Evolutionary conservation across 2,329 filamentous ascomycete species (phyloP).

Genomic region (Parascedosporium putredinis): DNA sequence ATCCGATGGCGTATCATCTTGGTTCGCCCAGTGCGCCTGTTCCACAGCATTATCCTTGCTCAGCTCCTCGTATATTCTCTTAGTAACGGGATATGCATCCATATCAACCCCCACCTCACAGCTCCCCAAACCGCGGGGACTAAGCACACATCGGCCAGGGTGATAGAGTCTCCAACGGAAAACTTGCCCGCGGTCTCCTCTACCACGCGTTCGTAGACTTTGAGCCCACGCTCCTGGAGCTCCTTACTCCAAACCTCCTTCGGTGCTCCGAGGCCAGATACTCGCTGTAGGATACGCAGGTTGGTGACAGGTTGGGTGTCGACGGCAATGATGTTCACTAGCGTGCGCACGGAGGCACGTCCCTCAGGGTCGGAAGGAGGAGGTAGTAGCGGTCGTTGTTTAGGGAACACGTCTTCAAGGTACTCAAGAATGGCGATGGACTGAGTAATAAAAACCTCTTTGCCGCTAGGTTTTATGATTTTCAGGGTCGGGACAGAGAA

Average conservation of each 20-base stretch:
- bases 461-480: constrained; percentile 12
- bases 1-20: constrained; percentile 34
- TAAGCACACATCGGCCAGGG: constrained; percentile 37
- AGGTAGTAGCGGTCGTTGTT: constrained; percentile 22
- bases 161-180: constrained; percentile 34
- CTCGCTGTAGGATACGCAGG: constrained; percentile 29
- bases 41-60: constrained; percentile 29
- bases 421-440: constrained; percentile 40
- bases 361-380: constrained; percentile 21
- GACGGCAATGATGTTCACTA: constrained; percentile 32
- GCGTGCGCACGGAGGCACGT: constrained; percentile 31
- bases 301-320: constrained; percentile 43
- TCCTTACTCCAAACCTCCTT: constrained; percentile 28
- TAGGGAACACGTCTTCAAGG: constrained; percentile 31
- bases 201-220: constrained; percentile 31
- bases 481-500: constrained; percentile 33
- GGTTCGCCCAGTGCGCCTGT: constrained; percentile 32
- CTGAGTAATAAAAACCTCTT: constrained; percentile 27
- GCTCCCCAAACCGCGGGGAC: constrained; percentile 40
- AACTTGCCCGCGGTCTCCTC: constrained; percentile 26
- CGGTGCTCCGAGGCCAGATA: constrained; percentile 25
- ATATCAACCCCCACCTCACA: constrained; percentile 31
- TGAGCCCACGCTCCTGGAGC: constrained; percentile 13
- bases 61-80: constrained; percentile 26
- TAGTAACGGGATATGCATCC: constrained; percentile 25